Evolutionary conservation across 140 eudicot genomes (phyloP).

Genomic region (Senecio squalidus): DNA sequence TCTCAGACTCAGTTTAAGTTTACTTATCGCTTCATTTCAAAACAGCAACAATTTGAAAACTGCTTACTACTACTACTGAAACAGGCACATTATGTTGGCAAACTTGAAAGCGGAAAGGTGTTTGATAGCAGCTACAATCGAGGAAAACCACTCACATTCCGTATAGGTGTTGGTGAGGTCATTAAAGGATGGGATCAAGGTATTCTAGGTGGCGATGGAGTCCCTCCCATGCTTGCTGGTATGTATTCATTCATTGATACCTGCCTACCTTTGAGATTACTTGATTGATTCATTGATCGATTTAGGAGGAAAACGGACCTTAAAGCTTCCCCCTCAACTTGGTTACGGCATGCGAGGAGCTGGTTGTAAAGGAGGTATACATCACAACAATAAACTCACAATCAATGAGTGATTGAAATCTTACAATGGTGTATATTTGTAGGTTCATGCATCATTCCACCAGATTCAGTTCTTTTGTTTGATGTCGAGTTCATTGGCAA

Average conservation of each 20-base stretch:
- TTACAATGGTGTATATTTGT: conserved; percentile 15
- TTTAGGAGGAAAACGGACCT: conserved; percentile 73
- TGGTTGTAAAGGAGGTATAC: conserved; percentile 84
- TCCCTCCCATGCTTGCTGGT: conserved; percentile 96
- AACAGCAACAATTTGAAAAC: too few species aligned
- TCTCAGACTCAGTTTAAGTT: too few species aligned
- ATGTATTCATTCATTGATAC: too few species aligned
- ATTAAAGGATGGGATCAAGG: conserved; percentile 98
- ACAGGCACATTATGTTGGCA: conserved; percentile 93
- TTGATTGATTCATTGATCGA: not conserved
- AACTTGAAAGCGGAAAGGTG: conserved; percentile 69
- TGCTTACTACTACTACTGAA: not conserved
- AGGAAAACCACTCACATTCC: conserved; percentile 89
- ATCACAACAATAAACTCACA: not conserved
- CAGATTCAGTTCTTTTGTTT: conserved; percentile 76
- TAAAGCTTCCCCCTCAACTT: conserved; percentile 78
- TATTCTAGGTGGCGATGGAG: conserved; percentile 82
- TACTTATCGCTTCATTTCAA: too few species aligned
- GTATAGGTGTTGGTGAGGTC: conserved; percentile 94
- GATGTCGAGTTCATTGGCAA: conserved; percentile 92
- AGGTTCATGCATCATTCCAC: conserved; percentile 95
- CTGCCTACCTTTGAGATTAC: too few species aligned
- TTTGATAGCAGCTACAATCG: conserved; percentile 96
- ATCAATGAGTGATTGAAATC: not conserved
- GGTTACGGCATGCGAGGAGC: conserved; percentile 92